phyloP scores from a whole-genome alignment of 257 asterid species.

The Primulina tabacum region DNA sequence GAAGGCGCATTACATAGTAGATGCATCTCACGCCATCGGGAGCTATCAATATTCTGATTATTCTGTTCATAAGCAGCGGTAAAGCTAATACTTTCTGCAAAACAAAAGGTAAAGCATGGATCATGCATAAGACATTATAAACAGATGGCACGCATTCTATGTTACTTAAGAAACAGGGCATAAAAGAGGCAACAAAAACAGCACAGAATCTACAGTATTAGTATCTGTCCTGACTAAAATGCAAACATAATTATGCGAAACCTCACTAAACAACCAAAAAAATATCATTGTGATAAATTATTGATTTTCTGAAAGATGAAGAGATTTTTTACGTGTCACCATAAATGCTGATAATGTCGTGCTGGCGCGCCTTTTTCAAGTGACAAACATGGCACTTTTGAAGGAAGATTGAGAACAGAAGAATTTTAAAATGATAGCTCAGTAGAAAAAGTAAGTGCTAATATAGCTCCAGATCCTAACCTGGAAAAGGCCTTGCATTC shows the following conservation, averaged over 20 bases:
- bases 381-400: not conserved
- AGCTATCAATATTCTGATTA: slow-evolving; percentile 36
- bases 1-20: slow-evolving; percentile 51
- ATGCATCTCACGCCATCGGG: slow-evolving; percentile 52
- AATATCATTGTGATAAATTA: not conserved
- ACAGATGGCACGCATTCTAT: not conserved
- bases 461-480: slow-evolving; percentile 27
- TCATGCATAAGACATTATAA: not conserved
- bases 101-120: slow-evolving; percentile 6
- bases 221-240: not conserved
- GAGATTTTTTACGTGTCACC: not conserved
- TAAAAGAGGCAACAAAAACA: no score
- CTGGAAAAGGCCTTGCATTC: slow-evolving; percentile 37
- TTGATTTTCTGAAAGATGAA: not conserved
- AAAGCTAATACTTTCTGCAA: slow-evolving; percentile 47
- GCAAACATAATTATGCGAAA: no score
- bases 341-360: not conserved
- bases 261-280: not conserved
- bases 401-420: not conserved
- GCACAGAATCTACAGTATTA: not conserved
- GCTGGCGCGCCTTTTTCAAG: no score
- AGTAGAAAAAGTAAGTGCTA: not conserved
- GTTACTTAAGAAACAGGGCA: not conserved
- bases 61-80: slow-evolving; percentile 41
- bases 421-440: not conserved